Base-by-base conservation (phyloP, 768 basidiomycete genomes). In the Strobilomyces dryophilus region DNA sequence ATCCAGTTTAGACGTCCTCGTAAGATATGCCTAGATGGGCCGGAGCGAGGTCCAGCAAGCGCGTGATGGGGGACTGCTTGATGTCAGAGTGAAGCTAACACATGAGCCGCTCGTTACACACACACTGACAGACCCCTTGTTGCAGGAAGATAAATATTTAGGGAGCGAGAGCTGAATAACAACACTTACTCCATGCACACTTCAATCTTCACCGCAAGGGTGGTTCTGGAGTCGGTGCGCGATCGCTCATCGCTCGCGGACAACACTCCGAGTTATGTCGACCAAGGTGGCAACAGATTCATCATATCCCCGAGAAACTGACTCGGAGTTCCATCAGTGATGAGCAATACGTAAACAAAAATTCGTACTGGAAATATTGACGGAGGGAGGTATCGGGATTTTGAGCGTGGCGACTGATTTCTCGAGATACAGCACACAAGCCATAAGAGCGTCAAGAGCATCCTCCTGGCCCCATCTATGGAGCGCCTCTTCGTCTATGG, bases 151-250 rank as follows among this genome's bases (percentile, higher is more conserved):
- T n/a, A n/a, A n/a, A n/a, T n/a, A n/a, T n/a, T n/a, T n/a, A n/a
- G n/a, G n/a, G n/a, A n/a, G n/a, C n/a, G n/a, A n/a, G n/a, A n/a
- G n/a, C n/a, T n/a, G 8, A 12, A 47, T 3, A 4, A 20, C 5
- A 12, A 15, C 12, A 43, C 50, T 37, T 21, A 52, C 54, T 55
- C 50, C 17, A 55, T 26, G 24, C 49, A 52, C 4, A 45, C 54
- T 26, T 47, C 45, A 6, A 55, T 47, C 18, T 55, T 55, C 21
- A 43, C n/a, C 1, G 54, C 49, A 1, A 55, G 18, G 35, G 4
- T 51, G 24, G 49, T 45, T n/a, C n/a, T n/a, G n/a, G n/a, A n/a
- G n/a, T 36, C 45, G 45, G 27, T 52, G 45, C 8, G 54, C 50
- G 27, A 55, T 52, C 4, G 39, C 49, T 45, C 49, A 50, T 32